Evolutionary conservation across 441 rosid genomes (phyloP).

Genomic region (Gossypium trilobum): DNA sequence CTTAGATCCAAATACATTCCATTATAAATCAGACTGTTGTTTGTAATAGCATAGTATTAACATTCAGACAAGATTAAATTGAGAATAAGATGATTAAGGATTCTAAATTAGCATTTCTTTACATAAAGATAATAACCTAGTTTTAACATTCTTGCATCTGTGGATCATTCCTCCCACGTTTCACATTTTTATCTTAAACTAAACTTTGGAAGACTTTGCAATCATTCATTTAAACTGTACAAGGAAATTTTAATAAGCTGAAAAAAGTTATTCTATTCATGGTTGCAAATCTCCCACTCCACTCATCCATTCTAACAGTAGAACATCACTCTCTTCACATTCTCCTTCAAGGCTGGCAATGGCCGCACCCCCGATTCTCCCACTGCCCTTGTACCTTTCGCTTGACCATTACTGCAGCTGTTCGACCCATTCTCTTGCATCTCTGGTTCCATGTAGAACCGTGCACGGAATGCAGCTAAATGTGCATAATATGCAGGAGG

Average conservation of each 20-base stretch:
- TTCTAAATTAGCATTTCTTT: constrained; percentile 26
- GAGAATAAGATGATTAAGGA: neutral
- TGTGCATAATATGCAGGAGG: constrained; percentile 98
- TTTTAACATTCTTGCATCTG: constrained; percentile 12
- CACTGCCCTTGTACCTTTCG: constrained; percentile 25
- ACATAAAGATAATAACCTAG: constrained; percentile 21
- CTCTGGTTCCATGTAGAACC: constrained; percentile 93
- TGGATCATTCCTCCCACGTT: neutral
- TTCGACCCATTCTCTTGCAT: constrained; percentile 65
- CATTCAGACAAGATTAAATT: neutral
- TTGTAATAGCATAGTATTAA: no score
- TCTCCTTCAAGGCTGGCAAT: constrained; percentile 88
- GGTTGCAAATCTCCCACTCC: constrained; percentile 14
- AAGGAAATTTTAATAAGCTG: neutral
- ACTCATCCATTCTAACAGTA: constrained; percentile 46
- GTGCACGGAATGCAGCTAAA: constrained; percentile 91
- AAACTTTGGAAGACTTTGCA: constrained; percentile 9
- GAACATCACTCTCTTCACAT: constrained; percentile 96
- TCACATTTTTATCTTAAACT: neutral
- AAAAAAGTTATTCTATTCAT: neutral
- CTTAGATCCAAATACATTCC: no score
- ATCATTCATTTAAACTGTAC: constrained; percentile 14
- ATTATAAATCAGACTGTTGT: no score
- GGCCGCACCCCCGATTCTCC: constrained; percentile 70
- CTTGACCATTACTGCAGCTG: constrained; percentile 24